A percentile compares a stretch with the other conserved stretches of the same genome.
phyloP scores from a whole-genome alignment of 306 rosid species.

The Cicer cuneatum region DNA sequence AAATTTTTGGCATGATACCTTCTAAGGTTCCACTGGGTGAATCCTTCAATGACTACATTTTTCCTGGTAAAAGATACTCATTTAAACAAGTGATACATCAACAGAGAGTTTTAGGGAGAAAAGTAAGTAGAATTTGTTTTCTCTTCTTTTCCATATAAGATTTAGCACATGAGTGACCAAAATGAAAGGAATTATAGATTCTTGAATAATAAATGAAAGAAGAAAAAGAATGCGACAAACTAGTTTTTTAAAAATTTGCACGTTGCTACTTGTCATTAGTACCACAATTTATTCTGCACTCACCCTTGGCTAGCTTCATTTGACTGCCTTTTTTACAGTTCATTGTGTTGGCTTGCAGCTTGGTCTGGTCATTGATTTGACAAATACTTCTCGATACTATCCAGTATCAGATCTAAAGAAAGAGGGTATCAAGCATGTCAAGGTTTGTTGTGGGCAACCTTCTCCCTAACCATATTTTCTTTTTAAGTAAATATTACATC shows the following conservation, averaged over 20 bases:
- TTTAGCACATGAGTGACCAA: slow-evolving; percentile 32
- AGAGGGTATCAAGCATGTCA: slow-evolving; percentile 94
- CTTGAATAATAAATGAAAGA: slow-evolving; percentile 22
- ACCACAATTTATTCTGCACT: not conserved
- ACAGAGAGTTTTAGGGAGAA: slow-evolving; percentile 91
- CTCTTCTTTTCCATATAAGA: slow-evolving; percentile 28
- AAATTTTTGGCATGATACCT: slow-evolving; percentile 81
- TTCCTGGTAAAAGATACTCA: slow-evolving; percentile 98
- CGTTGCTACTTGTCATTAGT: slow-evolving; percentile 5
- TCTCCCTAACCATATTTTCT: slow-evolving; percentile 19
- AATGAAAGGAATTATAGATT: slow-evolving; percentile 23
- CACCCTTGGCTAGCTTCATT: slow-evolving; percentile 7
- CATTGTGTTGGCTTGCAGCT: slow-evolving; percentile 71
- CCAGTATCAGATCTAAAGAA: slow-evolving; percentile 77
- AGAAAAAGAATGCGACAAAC: not conserved
- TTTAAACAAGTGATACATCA: slow-evolving; percentile 97
- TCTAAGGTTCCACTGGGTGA: slow-evolving; percentile 98
- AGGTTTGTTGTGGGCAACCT: slow-evolving; percentile 58
- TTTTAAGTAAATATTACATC: slow-evolving; percentile 17
- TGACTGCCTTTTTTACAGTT: slow-evolving; percentile 37
- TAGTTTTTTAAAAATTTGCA: not conserved
- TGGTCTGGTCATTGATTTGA: slow-evolving; percentile 96
- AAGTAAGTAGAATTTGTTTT: slow-evolving; percentile 57
- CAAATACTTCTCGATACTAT: slow-evolving; percentile 90
- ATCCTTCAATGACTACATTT: slow-evolving; percentile 71